Evolutionary conservation across 768 basidiomycete genomes (phyloP).

Genomic region (Boletus rubescentipes): DNA sequence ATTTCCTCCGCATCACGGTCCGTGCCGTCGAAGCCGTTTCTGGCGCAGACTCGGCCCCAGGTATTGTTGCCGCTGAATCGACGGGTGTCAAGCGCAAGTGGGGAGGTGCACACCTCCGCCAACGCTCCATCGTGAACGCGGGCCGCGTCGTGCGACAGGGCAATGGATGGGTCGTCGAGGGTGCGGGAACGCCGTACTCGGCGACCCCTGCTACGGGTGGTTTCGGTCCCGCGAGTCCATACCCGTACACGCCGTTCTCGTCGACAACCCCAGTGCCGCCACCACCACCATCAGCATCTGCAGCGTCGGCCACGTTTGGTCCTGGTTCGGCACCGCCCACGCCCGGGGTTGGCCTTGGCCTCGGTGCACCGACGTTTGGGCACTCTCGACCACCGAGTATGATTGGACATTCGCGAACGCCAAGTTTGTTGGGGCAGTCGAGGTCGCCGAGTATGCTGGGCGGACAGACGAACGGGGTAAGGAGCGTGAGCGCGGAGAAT

Average conservation of each 20-base stretch:
- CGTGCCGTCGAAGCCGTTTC: slow-evolving; percentile 68
- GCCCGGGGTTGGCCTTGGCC: slow-evolving; percentile 30
- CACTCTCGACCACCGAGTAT: slow-evolving; percentile 15
- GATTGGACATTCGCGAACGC: slow-evolving; percentile 17
- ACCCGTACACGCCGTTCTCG: slow-evolving; percentile 34
- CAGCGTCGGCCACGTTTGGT: slow-evolving; percentile 33
- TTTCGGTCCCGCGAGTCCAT: slow-evolving; percentile 28
- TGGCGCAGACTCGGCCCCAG: slow-evolving; percentile 48
- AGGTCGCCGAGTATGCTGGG: neutral
- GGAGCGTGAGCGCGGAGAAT: slow-evolving; percentile 14
- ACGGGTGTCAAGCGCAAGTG: slow-evolving; percentile 67
- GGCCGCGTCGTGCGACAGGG: slow-evolving; percentile 57
- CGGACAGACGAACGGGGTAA: neutral
- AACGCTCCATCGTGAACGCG: slow-evolving; percentile 40
- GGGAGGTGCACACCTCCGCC: slow-evolving; percentile 61
- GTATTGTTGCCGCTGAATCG: slow-evolving; percentile 65
- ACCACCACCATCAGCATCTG: slow-evolving; percentile 5
- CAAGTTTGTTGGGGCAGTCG: slow-evolving; percentile 19
- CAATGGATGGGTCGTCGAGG: slow-evolving; percentile 59
- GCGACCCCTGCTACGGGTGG: slow-evolving; percentile 35
- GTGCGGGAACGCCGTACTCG: slow-evolving; percentile 36
- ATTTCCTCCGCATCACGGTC: slow-evolving; percentile 63
- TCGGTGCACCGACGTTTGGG: slow-evolving; percentile 26
- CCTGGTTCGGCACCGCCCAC: slow-evolving; percentile 29
- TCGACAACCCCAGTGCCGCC: slow-evolving; percentile 3